Evolutionary conservation across 257 asterid species (phyloP).

Genomic region (Solanum pimpinellifolium): DNA sequence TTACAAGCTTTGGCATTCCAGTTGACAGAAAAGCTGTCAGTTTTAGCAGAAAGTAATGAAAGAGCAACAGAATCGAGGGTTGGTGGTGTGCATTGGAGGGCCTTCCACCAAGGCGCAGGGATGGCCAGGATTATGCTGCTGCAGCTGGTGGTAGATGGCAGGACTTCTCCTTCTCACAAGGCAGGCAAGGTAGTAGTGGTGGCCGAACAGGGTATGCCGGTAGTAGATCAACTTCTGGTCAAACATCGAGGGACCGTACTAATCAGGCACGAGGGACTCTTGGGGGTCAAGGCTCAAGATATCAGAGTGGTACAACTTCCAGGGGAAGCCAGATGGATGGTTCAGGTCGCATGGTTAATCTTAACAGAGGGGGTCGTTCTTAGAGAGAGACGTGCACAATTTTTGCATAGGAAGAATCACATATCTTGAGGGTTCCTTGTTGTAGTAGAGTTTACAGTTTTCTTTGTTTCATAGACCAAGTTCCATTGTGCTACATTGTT

Average conservation of each 20-base stretch:
- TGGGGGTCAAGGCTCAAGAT: conserved; percentile 31
- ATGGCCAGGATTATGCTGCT: conserved; percentile 72
- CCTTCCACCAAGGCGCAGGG: conserved; percentile 71
- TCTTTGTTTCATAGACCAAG: neutral
- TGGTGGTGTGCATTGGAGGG: conserved; percentile 86
- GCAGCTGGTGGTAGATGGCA: conserved; percentile 65
- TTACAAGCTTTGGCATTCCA: conserved; percentile 80
- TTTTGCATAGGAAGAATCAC: neutral
- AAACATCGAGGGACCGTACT: conserved; percentile 35
- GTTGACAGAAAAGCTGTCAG: conserved; percentile 60
- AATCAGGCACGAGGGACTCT: conserved; percentile 38
- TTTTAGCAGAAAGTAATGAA: conserved; percentile 82
- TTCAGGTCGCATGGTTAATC: conserved; percentile 73
- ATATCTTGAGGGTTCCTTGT: neutral
- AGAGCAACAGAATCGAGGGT: conserved; percentile 62
- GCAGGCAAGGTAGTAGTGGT: conserved; percentile 56
- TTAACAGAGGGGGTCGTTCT: conserved; percentile 57
- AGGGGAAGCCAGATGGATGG: conserved; percentile 53
- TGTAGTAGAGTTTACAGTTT: neutral
- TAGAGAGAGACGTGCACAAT: conserved; percentile 2
- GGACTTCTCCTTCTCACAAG: conserved; percentile 60
- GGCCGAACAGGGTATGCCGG: conserved; percentile 50
- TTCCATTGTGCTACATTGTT: neutral
- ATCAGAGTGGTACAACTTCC: conserved; percentile 33
- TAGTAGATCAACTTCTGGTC: conserved; percentile 29